These are phyloP conservation scores for Aristolochia californica DNA, from an alignment of 164 flowering plant genomes.

Conservation along the genomic window DNA sequence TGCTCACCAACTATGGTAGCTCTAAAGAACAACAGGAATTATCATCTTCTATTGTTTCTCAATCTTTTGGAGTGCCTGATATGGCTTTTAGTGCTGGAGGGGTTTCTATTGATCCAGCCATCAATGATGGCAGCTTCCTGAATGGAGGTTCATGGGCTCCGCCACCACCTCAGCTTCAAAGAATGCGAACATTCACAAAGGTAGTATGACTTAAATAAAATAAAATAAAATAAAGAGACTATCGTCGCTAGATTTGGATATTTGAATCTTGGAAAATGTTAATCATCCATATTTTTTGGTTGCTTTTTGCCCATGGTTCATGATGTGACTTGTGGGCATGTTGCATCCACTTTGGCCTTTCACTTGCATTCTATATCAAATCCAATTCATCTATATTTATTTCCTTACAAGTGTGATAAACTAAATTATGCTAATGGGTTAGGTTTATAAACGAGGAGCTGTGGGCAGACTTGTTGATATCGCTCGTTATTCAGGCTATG, in stretches of 20 bases:
- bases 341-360: no score
- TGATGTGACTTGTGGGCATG: no score
- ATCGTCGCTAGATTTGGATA: constrained; percentile 1
- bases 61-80: constrained; percentile 84
- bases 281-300: no score
- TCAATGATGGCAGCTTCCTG: constrained; percentile 56
- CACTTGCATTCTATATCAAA: no score
- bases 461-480: constrained; percentile 97
- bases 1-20: constrained; percentile 45
- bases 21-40: constrained; percentile 75
- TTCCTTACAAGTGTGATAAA: no score
- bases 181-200: constrained; percentile 85
- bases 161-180: constrained; percentile 53
- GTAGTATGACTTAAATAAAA: constrained; percentile 20
- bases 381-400: no score
- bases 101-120: constrained; percentile 59
- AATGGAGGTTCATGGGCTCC: constrained; percentile 56
- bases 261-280: no score
- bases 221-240: no score
- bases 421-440: background rate
- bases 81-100: constrained; percentile 42
- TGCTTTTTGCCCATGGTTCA: no score
- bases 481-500: constrained; percentile 77
- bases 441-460: constrained; percentile 97
- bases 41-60: constrained; percentile 88